Conservation (phyloP, 108 stramenopile genomes). For the Parietichytrium sp. region DNA sequence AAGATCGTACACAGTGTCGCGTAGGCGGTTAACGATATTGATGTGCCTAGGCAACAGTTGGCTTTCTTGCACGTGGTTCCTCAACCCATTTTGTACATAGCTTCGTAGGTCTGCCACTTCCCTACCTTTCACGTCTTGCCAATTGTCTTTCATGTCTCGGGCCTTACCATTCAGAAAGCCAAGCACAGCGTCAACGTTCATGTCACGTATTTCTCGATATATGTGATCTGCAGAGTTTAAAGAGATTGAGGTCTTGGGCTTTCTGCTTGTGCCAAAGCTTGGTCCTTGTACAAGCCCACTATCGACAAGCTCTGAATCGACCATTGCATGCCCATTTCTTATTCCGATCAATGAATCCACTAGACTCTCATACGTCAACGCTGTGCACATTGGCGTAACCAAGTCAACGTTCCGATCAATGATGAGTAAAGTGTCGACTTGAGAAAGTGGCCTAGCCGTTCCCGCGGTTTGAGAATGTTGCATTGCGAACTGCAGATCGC, state of each 20-base stretch:
- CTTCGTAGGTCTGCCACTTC: conserved; percentile 11
- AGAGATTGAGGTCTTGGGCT: background rate
- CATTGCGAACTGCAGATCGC: background rate
- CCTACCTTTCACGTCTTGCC: conserved; percentile 25
- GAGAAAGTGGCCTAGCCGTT: background rate
- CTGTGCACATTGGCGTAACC: conserved; percentile 25
- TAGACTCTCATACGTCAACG: conserved; percentile 11
- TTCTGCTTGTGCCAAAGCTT: background rate
- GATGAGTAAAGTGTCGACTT: background rate
- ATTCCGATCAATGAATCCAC: conserved; percentile 8
- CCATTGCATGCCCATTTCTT: conserved; percentile 2
- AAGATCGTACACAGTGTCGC: conserved; percentile 33
- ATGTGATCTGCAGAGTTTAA: conserved; percentile 17
- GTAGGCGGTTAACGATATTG: background rate
- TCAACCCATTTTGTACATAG: background rate
- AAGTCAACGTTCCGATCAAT: conserved; percentile 28
- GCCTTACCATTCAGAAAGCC: background rate
- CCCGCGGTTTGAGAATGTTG: background rate
- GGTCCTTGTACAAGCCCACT: background rate
- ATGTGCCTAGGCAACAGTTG: conserved; percentile 20
- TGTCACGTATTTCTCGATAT: conserved; percentile 22
- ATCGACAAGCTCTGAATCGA: conserved; percentile 1
- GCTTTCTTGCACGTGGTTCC: conserved; percentile 28
- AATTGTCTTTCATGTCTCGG: background rate
- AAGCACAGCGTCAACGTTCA: background rate